Conservation (phyloP, 257 asterid genomes). For the Scutellaria galericulata region DNA sequence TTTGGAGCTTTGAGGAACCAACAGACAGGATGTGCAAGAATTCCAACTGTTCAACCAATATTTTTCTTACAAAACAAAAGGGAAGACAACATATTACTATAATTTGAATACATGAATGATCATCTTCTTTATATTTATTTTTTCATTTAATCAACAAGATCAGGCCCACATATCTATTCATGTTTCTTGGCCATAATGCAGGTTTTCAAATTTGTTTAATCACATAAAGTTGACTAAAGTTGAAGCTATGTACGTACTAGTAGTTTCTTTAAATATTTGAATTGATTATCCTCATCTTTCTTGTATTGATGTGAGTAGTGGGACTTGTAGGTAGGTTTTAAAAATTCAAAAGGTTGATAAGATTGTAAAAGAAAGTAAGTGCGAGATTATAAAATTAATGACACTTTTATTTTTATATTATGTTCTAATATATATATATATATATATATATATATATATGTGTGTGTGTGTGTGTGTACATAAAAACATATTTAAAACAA, state of each 20-base stretch:
- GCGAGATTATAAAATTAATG: no score
- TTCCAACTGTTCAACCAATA: slow-evolving; percentile 46
- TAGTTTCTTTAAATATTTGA: slow-evolving; percentile 6
- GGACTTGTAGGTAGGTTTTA: slow-evolving; percentile 16
- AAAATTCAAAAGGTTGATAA: slow-evolving; percentile 9
- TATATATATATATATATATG: no score
- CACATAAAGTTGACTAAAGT: slow-evolving; percentile 47
- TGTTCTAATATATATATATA: no score
- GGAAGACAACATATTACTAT: slow-evolving; percentile 37
- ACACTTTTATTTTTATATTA: no score
- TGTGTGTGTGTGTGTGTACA: no score
- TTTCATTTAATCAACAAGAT: slow-evolving; percentile 15
- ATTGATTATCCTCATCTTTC: slow-evolving; percentile 24
- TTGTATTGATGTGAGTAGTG: slow-evolving; percentile 33
- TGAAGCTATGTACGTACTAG: slow-evolving; percentile 28
- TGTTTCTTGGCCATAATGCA: slow-evolving; percentile 53
- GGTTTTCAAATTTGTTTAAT: slow-evolving; percentile 42
- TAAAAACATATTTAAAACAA: no score
- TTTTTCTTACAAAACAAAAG: slow-evolving; percentile 36
- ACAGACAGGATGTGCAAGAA: slow-evolving; percentile 48
- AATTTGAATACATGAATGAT: slow-evolving; percentile 32
- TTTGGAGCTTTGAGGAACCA: slow-evolving; percentile 43
- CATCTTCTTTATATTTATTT: slow-evolving; percentile 1
- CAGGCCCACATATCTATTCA: slow-evolving; percentile 61
- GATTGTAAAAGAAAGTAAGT: not conserved